Conservation (phyloP, 2,329 filamentous ascomycete genomes). For the Hypoxylon sp. region DNA sequence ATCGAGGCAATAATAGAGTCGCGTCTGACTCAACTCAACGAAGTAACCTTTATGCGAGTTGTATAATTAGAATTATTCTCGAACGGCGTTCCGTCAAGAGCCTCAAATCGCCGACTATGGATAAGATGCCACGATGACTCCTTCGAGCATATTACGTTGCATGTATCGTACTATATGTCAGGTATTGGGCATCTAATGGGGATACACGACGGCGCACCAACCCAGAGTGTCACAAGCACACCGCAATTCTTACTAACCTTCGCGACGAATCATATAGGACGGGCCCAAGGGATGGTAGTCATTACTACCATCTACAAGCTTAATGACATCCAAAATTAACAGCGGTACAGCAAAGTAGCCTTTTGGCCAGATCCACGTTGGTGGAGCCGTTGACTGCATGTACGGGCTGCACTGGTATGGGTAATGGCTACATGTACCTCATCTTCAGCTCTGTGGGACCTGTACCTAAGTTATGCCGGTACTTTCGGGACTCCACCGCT, state of each 20-base stretch:
- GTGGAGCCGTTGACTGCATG: too few relatives aligned
- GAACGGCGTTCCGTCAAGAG: not conserved
- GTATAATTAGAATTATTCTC: not conserved
- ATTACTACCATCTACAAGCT: not conserved
- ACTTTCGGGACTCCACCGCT: not conserved
- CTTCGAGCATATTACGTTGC: not conserved
- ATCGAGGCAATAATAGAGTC: too few relatives aligned
- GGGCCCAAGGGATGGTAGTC: not conserved
- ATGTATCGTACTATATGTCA: not conserved
- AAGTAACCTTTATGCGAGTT: not conserved
- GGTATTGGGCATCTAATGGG: not conserved
- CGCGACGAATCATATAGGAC: conserved; percentile 2
- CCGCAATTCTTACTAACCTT: conserved; percentile 1
- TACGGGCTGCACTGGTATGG: too few relatives aligned
- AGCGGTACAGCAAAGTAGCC: not conserved
- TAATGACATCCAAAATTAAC: not conserved
- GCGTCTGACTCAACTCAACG: not conserved
- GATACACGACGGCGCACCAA: not conserved
- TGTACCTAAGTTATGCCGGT: not conserved
- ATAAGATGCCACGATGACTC: not conserved
- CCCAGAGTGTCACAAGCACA: not conserved
- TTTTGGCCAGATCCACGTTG: not conserved
- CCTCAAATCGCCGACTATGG: not conserved
- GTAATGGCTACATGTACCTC: too few relatives aligned
- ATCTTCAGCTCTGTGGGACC: not conserved